Percentiles rank a stretch among this genome's conserved stretches.
Conservation (phyloP, 1,139 yeast species). For the Hemisphaericaspora xylanilytica region DNA sequence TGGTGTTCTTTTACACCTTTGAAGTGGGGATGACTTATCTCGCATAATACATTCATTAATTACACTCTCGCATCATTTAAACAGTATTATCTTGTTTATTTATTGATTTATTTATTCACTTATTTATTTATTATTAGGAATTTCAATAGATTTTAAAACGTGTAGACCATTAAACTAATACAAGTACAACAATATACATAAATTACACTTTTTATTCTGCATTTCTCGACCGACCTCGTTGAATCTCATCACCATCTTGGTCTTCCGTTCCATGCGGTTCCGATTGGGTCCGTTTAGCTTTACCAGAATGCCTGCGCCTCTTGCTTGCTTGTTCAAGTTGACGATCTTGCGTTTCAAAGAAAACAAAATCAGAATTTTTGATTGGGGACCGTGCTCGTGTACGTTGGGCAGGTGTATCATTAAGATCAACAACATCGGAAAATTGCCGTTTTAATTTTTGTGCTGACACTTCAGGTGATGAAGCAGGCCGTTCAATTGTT, state of each 20-base stretch:
- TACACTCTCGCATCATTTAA: not conserved
- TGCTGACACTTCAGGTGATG: not conserved
- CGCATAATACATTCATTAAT: conserved; percentile 11
- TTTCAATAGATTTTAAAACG: no score
- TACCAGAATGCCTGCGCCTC: conserved; percentile 9
- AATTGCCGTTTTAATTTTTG: not conserved
- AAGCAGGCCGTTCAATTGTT: not conserved
- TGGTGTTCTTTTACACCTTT: conserved; percentile 71
- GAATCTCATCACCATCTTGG: conserved; percentile 8
- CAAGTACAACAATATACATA: no score
- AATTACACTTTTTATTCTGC: not conserved
- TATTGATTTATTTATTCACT: not conserved
- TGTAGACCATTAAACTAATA: no score
- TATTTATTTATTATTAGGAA: not conserved
- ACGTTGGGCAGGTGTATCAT: conserved; percentile 36
- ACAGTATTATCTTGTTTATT: not conserved
- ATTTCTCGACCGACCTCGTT: conserved; percentile 14
- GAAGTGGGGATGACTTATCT: conserved; percentile 60
- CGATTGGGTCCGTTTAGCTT: conserved; percentile 8
- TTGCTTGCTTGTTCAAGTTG: conserved; percentile 19
- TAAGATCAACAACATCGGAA: not conserved
- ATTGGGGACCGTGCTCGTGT: conserved; percentile 46
- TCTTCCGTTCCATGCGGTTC: conserved; percentile 5
- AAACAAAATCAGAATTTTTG: conserved; percentile 32
- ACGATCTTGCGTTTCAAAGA: conserved; percentile 21